Evolutionary conservation across 2,329 filamentous ascomycete species (phyloP), one percentile per base, ranked within the genome.

Genomic region (Mycogone perniciosa): DNA sequence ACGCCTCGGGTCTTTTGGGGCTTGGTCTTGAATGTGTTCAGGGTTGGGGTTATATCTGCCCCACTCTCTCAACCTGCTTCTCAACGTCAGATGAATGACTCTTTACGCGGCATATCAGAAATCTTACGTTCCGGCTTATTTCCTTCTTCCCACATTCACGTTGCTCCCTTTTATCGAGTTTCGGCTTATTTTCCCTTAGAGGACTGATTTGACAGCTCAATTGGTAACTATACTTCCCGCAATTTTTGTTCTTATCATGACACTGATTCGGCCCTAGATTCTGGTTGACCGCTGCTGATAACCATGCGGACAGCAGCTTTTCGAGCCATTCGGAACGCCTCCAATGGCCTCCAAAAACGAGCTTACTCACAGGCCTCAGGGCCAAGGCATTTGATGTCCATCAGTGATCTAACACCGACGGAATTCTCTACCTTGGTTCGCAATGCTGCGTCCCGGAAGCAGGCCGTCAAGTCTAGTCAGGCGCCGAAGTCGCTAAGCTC

Each of bases 381-480:
- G 31, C 87, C 89, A 44, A 86, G 93, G 58, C 92, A 97, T 76
- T 77, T 99, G 47, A 85, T 96, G 71, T 95, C 90, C 49, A 96
- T 96, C 62, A 84, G 84, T 48, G 91, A 99, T 65, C 79, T 99
- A 52, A 84, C 84, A 1, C 79, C 89, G 6, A 72, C 77, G 42
- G 93, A 99, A 71, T 82, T 99, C 62, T 81, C 84, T 33, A 82
- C 81, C 27, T 80, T 99, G 51, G 85, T 99, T 52, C 83, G 84
- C 65, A 92, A 92, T 82, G 92, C 89, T 46, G 77, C 82, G 27
- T 71, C 78, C 40, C 82, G 89, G 73, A 97, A 97, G 70, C 70
- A 80, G 49, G 76, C 82, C 50, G 82, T 92, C 73, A 95, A 95
- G 68, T 80, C 82, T 20, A 81, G 82, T 42, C 59, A 59, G 41